Conservation (phyloP, 192 early-diverging fungal species). For the Coemansia reversa region DNA sequence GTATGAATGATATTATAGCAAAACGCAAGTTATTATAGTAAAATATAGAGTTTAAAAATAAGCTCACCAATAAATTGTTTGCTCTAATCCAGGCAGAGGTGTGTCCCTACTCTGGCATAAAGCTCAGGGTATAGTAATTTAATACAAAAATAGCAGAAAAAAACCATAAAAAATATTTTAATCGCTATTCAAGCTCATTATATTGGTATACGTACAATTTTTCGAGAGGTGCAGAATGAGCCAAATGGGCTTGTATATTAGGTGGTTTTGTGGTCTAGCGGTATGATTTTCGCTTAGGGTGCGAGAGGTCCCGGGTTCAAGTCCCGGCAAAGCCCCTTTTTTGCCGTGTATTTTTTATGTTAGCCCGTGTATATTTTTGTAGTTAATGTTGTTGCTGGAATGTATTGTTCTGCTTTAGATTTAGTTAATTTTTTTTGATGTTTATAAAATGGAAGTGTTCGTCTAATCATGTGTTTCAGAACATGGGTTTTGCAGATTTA, state of each 20-base stretch:
- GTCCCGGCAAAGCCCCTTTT: constrained; percentile 53
- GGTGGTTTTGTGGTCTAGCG: constrained; percentile 52
- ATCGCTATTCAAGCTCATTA: no score
- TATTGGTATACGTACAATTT: no score
- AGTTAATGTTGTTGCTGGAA: background rate
- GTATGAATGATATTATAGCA: no score
- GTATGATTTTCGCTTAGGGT: constrained; percentile 60
- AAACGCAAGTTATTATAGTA: no score
- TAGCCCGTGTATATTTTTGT: background rate
- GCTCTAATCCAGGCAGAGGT: no score
- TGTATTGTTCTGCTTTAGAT: background rate
- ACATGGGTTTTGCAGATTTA: background rate
- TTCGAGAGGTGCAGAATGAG: background rate
- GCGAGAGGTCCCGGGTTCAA: constrained; percentile 60
- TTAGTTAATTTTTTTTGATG: background rate
- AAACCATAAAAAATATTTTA: no score
- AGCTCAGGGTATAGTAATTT: no score
- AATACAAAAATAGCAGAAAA: no score
- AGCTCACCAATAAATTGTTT: no score
- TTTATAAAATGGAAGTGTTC: background rate
- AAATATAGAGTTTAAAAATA: no score
- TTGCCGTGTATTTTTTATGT: constrained; percentile 4
- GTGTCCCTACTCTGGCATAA: no score
- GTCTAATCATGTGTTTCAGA: background rate
- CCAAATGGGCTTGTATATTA: background rate